These are phyloP conservation scores for Malbranchea zuffiana DNA, from an alignment of 2,329 filamentous ascomycete genomes.

Conservation along the genomic window DNA sequence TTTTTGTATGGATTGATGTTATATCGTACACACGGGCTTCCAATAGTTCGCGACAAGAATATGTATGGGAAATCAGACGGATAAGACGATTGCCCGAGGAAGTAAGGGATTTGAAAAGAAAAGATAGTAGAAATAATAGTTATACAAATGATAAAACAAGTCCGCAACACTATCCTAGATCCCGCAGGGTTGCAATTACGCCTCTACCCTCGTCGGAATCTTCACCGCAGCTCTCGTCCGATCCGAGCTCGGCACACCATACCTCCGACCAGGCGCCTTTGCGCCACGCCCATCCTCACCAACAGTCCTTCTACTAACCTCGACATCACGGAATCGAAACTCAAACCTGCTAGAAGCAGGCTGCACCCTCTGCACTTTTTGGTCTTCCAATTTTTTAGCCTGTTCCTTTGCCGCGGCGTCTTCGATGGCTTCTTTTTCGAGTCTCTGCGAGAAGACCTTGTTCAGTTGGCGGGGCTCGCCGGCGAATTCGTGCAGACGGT, in stretches of 20 bases:
- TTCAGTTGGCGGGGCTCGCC: conserved; percentile 24
- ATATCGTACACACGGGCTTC: too few relatives aligned
- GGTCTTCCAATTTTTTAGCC: conserved; percentile 34
- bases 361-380: conserved; percentile 33
- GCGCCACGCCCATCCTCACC: conserved; percentile 45
- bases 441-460: conserved; percentile 36
- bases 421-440: conserved; percentile 30
- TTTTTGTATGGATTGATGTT: too few relatives aligned
- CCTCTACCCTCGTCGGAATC: conserved; percentile 50
- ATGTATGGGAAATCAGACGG: too few relatives aligned
- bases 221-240: conserved; percentile 53
- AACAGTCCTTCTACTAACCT: conserved; percentile 44
- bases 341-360: conserved; percentile 45
- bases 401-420: conserved; percentile 30
- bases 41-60: too few relatives aligned
- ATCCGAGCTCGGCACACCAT: conserved; percentile 52
- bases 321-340: conserved; percentile 47
- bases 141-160: conserved; percentile 67
- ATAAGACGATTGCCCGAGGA: too few relatives aligned
- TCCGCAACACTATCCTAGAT: conserved; percentile 36
- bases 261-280: conserved; percentile 47
- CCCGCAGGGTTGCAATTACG: conserved; percentile 22
- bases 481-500: conserved; percentile 30
- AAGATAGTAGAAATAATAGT: not conserved
- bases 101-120: too few relatives aligned